These are phyloP conservation scores for Dioscorea zingiberensis DNA, from an alignment of 106 monocot genomes.

Conservation along the genomic window DNA sequence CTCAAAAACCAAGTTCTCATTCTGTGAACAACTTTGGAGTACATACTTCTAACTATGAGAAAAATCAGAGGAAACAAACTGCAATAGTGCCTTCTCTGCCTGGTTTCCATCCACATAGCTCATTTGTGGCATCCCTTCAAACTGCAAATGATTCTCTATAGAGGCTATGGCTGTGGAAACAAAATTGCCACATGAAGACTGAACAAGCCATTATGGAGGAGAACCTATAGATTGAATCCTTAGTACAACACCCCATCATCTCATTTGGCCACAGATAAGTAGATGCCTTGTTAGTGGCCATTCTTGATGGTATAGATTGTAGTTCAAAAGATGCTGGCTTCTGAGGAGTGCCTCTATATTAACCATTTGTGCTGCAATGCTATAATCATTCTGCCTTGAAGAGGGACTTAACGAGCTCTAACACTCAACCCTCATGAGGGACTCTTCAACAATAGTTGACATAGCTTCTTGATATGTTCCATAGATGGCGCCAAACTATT, in stretches of 20 bases:
- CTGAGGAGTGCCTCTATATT: too few relatives aligned
- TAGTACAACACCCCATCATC: slow-evolving; percentile 23
- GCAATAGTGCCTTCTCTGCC: slow-evolving; percentile 15
- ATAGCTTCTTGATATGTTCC: too few relatives aligned
- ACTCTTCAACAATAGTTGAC: too few relatives aligned
- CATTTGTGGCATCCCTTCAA: slow-evolving; percentile 25
- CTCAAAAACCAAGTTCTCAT: slow-evolving; percentile 19
- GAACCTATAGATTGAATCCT: slow-evolving; percentile 21
- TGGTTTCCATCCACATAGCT: slow-evolving; percentile 17
- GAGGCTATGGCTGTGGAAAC: slow-evolving; percentile 28
- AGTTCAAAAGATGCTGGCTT: slow-evolving; percentile 40
- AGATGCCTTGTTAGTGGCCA: slow-evolving; percentile 30
- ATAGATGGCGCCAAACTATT: too few relatives aligned
- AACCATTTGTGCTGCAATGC: too few relatives aligned
- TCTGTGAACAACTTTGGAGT: slow-evolving; percentile 18
- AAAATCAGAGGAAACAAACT: slow-evolving; percentile 32
- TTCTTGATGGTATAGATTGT: slow-evolving; percentile 27
- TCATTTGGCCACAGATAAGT: slow-evolving; percentile 35
- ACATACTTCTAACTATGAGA: slow-evolving; percentile 29
- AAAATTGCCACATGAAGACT: slow-evolving; percentile 50
- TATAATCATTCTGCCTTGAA: too few relatives aligned
- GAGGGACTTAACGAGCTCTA: too few relatives aligned
- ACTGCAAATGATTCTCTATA: slow-evolving; percentile 20
- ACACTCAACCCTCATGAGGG: too few relatives aligned
- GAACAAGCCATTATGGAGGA: slow-evolving; percentile 28